Base-by-base conservation (phyloP, 176 grass and related monocot species). In the Zoysia japonica region DNA sequence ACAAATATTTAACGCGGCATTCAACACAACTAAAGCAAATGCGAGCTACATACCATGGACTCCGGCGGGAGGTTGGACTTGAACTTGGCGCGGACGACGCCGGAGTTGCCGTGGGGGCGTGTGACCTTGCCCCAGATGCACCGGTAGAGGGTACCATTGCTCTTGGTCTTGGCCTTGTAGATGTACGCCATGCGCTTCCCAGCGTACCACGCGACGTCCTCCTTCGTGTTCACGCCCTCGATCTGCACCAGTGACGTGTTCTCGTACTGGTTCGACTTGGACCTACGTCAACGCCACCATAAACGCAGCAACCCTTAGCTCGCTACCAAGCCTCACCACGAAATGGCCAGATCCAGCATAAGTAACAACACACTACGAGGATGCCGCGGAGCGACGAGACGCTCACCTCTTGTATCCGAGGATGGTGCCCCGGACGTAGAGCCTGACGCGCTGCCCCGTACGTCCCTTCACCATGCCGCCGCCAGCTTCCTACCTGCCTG, bases 81-180 rank as follows among this genome's bases (percentile, higher is more conserved):
- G 79, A 96, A 96, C 87, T 96, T 88, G 72, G 93, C 83, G 42
- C 90, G 89, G 62, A 96, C 85, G 39, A 92, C 83, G 3, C 87
- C 93, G 41, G 87, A 88, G 83, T 96, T 96, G 7, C 90, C 87
- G 47, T 92, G 93, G 2, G 93, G 87, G 75, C 90, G 79, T 46
- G 87, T 67, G 64, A 96, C 85, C 87, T 96, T 96, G 17, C 93
- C 93, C 93, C 85, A 90, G 77, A 96, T 87, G 88, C 93, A 96
- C 43, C 85, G 83, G 82, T 88, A 90, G 83, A 20, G 83, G 67
- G 75, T 81, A 6, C 83, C 90, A 14, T 66, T 86, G 50, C 67
- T 82, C 87, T 96, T 92, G 72, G 87, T 92, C 90, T 92, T 96
- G 63, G 90, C 93, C 90, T 92, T 96, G 90, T 96, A 96, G 17